These are phyloP conservation scores for Neurospora sp. DNA, from an alignment of 2,329 filamentous ascomycete genomes.

Conservation along the genomic window DNA sequence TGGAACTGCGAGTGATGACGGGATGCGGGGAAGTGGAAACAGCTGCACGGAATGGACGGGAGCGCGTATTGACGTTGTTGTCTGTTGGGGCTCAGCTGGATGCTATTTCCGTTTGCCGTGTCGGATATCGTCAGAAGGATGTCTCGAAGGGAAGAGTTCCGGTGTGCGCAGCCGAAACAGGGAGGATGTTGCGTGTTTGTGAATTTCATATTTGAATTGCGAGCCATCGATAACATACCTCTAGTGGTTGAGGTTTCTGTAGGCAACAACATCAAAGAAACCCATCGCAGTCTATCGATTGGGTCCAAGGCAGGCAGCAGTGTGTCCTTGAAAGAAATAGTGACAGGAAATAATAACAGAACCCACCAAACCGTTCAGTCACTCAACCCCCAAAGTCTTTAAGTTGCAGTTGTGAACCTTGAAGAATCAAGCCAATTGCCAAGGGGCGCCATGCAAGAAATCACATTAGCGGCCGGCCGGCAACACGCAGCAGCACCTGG, in stretches of 20 bases:
- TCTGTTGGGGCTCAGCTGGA: background rate
- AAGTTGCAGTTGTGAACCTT: too few species aligned
- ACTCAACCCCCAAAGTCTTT: too few species aligned
- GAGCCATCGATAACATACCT: too few species aligned
- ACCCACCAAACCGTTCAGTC: background rate
- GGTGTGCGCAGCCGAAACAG: conserved; percentile 4
- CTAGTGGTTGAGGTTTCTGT: background rate
- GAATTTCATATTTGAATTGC: too few species aligned
- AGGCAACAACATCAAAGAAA: background rate
- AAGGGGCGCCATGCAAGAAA: background rate
- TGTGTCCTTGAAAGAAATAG: background rate
- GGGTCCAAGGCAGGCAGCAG: background rate
- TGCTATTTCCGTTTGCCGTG: conserved; percentile 12
- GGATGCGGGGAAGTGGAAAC: conserved; percentile 9
- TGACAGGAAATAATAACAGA: background rate
- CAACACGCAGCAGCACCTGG: background rate
- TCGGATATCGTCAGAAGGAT: background rate
- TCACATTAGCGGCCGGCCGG: background rate
- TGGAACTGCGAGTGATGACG: background rate
- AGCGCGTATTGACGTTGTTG: background rate
- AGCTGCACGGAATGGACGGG: background rate
- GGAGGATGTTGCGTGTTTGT: conserved; percentile 7
- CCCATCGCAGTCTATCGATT: background rate
- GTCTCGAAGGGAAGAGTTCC: conserved; percentile 7
- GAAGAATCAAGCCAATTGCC: background rate